These are phyloP conservation scores for Micromonas pusilla DNA, from an alignment of 139 green algal species.

Conservation along the genomic window DNA sequence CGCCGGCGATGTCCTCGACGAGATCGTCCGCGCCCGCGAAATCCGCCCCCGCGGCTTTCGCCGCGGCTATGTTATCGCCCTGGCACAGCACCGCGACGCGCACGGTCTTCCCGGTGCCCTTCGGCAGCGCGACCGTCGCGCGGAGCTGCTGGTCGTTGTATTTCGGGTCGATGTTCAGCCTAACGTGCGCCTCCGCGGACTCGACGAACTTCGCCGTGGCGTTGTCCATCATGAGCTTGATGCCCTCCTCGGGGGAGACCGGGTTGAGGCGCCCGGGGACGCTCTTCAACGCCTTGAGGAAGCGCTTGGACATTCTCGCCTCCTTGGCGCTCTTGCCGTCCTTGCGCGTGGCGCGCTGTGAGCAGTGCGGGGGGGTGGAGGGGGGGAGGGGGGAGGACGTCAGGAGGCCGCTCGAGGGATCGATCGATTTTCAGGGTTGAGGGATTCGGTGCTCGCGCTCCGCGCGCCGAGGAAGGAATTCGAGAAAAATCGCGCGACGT, in stretches of 20 bases:
- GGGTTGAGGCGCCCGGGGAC: conserved; percentile 1
- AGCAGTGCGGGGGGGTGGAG: no score
- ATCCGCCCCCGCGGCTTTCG: conserved; percentile 85
- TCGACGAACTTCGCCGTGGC: conserved; percentile 93
- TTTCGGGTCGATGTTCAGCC: conserved; percentile 82
- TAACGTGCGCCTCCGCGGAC: conserved; percentile 84
- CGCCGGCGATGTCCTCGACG: conserved; percentile 86
- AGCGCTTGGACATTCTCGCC: conserved; percentile 7
- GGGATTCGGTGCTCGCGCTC: background rate
- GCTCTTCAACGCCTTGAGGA: background rate
- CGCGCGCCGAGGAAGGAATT: no score
- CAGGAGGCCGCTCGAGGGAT: no score
- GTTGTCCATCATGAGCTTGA: conserved; percentile 43
- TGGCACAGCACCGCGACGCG: conserved; percentile 88
- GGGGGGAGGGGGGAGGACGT: no score
- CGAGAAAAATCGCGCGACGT: background rate
- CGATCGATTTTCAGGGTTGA: background rate
- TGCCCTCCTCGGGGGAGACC: background rate
- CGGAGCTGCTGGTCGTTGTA: conserved; percentile 98
- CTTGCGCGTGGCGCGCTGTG: conserved; percentile 7
- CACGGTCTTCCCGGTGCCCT: conserved; percentile 89
- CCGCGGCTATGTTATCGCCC: conserved; percentile 63
- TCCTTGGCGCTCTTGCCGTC: conserved; percentile 21
- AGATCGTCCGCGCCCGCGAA: conserved; percentile 85
- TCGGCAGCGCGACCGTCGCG: conserved; percentile 87